Percentiles rank a stretch among this genome's conserved stretches.
phyloP scores from a whole-genome alignment of 2,329 filamentous ascomycete species.

The Cladophialophora yegresii region DNA sequence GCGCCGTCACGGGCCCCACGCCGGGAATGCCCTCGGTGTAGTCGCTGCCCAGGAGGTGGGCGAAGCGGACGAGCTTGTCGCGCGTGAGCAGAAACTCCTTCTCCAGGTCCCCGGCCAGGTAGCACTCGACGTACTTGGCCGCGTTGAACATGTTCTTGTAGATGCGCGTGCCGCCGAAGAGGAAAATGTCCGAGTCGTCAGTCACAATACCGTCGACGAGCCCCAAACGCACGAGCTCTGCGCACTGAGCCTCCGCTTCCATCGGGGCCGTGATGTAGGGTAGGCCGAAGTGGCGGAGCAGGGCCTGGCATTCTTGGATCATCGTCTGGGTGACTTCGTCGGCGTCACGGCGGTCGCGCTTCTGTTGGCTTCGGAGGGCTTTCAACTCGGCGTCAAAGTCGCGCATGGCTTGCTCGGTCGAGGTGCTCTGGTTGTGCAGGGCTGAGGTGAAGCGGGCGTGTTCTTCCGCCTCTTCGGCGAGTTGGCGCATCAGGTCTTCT shows the following conservation, averaged over 20 bases:
- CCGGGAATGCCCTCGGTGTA: constrained; percentile 91
- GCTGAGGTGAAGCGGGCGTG: constrained; percentile 89
- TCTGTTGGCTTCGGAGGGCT: constrained; percentile 87
- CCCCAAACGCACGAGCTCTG: constrained; percentile 79
- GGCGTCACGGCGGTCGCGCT: constrained; percentile 91
- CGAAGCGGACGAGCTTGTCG: constrained; percentile 83
- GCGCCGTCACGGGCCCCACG: constrained; percentile 88
- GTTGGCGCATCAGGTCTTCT: constrained; percentile 80
- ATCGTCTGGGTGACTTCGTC: constrained; percentile 97
- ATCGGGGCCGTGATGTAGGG: constrained; percentile 97
- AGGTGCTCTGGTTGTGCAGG: constrained; percentile 67
- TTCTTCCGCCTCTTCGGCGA: constrained; percentile 88
- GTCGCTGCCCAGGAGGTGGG: constrained; percentile 87
- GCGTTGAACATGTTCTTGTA: constrained; percentile 99
- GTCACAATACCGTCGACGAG: constrained; percentile 97
- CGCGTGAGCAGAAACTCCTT: constrained; percentile 85
- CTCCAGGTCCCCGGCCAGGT: constrained; percentile 78
- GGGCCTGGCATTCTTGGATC: constrained; percentile 90
- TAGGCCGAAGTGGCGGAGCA: constrained; percentile 85
- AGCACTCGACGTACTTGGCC: constrained; percentile 97
- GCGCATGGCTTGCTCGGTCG: constrained; percentile 64
- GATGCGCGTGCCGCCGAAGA: constrained; percentile 92
- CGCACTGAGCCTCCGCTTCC: constrained; percentile 98
- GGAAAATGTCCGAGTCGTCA: constrained; percentile 93
- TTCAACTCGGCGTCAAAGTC: constrained; percentile 87